Percentiles rank a stretch among this genome's conserved stretches.
Conservation (phyloP, 2,329 filamentous ascomycete species). For the Fusarium burgessii region DNA sequence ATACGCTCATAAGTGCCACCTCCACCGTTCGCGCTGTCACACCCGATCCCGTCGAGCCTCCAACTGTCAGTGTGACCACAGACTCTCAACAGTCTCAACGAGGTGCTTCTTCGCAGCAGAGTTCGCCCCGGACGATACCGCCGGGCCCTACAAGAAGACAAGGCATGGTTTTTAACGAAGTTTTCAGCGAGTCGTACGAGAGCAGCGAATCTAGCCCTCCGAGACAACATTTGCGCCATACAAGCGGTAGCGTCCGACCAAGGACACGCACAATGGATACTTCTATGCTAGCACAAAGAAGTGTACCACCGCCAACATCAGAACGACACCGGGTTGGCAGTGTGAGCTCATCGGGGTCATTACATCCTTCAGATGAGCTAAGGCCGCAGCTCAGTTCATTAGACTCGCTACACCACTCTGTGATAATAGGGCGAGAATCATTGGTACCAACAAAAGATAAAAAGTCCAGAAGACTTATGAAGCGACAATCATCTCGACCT, state of each 20-base stretch:
- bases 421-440: conserved; percentile 52
- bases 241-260: conserved; percentile 58
- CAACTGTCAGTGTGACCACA: conserved; percentile 38
- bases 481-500: conserved; percentile 67
- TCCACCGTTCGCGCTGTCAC: conserved; percentile 73
- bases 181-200: conserved; percentile 64
- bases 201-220: conserved; percentile 56
- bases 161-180: conserved; percentile 71
- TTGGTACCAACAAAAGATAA: conserved; percentile 54
- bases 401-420: conserved; percentile 59
- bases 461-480: conserved; percentile 66
- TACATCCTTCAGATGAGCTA: conserved; percentile 64
- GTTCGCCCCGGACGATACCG: conserved; percentile 50
- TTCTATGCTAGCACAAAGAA: conserved; percentile 61
- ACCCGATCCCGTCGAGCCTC: conserved; percentile 65
- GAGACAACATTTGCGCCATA: conserved; percentile 49
- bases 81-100: conserved; percentile 44
- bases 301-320: conserved; percentile 51
- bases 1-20: conserved; percentile 48
- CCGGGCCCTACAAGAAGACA: conserved; percentile 62
- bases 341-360: conserved; percentile 72
- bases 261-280: conserved; percentile 71
- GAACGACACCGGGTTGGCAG: conserved; percentile 77
- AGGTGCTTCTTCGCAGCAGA: conserved; percentile 48
- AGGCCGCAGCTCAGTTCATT: conserved; percentile 53